Base-by-base conservation (phyloP, 768 basidiomycete genomes). In the Tricholoma sp. region DNA sequence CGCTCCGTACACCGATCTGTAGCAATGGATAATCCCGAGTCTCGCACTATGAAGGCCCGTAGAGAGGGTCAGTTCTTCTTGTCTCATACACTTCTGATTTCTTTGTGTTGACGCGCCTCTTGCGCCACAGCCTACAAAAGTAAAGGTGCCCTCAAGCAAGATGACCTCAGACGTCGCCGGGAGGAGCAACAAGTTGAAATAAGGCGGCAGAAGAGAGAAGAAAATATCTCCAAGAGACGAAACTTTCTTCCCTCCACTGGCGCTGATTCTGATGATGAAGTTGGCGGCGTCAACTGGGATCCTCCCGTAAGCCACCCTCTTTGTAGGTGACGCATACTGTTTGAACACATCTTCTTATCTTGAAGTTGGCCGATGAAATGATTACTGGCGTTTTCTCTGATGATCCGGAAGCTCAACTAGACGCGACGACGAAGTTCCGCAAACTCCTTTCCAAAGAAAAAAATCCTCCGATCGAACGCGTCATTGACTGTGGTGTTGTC, bases 111-210 rank as follows among this genome's bases (percentile, higher is more conserved):
- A 79, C 74, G 74, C 77, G 73, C 69, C 66, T 54, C 59, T 41
- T 52, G 57, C 57, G 60, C 37, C 61, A 56, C 66, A 94, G 91
- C 84, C 67, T 95, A 91, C 79, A 96, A 96, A 80, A 88, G 84
- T 73, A 94, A 94, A 73, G 89, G 89, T 59, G 86, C 83, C 62
- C 78, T 94, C 61, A 94, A 93, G 72, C 86, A 85, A 65, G 93
- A 96, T 58, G 93, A 98, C 71, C 89, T 98, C 64, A 86, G 96
- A 65, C 88, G 94, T 74, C 88, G 96, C 71, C 86, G 97, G 57
- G 97, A 98, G 72, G 95, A 99, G 71, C 93, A 96, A 70, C 95
- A 98, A 68, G 97, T 99, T 56, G 97, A 98, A 80, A 98, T 99
- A 80, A 83, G 97, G 69, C 84, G 94, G 68, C 93, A 96, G 77